Base-by-base conservation (phyloP, 257 asterid genomes). In the Solanum clarkiae region DNA sequence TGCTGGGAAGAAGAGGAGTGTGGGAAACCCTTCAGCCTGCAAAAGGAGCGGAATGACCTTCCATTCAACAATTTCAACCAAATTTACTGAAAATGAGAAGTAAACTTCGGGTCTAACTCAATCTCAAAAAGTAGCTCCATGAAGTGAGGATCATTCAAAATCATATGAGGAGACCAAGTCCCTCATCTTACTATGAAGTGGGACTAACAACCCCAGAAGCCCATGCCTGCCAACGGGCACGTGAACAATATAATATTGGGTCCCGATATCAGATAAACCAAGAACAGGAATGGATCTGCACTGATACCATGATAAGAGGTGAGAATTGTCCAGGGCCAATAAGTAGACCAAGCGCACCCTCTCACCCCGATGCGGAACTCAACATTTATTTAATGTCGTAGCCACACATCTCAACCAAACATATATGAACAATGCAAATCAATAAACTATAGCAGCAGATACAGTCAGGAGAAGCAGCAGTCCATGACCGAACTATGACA, bases 1-100 rank as follows among this genome's bases (percentile, higher is more conserved):
- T 56, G 99, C 98, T 68, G 99, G 99, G 92, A 92, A 97, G 92
- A 95, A 97, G 55, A 97, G 91, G 66, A 97, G 89, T 5, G 99
- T 93, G 82, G 99, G 99, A 91, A 89, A 97, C 24, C 99, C 99
- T 54, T 92, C 98, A 40, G 95, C 97, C 98, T 97, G 91, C 88
- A 87, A 85, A 84, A 70, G 57, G 54, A 82, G 84, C 10, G 5
- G 18, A 49, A 70, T 40, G 59, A 47, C 18, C 4, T 79, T 13
- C 44, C 2, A 29, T 47, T 44, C 16, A 70, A 75, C 56, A 87
- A 20, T 42, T 44, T 65, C 53, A 8, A 54, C 63, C 18, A 49
- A 29, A 32, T 44, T 60, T 62, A 60, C 42, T 14, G 42, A 42
- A 68, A 3, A 26, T 4, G 26, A 32, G 20, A 7, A 56, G 20